Evolutionary conservation across 345 rosid species (phyloP).

Genomic region (Eucalyptus caleyi): DNA sequence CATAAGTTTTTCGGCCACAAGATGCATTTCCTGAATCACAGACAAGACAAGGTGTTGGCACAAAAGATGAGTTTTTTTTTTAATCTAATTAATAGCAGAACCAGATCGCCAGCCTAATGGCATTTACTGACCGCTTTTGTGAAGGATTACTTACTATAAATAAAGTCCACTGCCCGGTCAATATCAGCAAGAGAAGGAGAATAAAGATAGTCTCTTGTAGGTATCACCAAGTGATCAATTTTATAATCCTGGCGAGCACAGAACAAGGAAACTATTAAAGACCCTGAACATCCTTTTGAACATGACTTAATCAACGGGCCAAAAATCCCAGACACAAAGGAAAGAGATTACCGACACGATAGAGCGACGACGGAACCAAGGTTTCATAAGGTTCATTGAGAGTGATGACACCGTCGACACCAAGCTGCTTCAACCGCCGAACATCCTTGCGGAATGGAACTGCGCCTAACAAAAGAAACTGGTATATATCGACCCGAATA

Average conservation of each 20-base stretch:
- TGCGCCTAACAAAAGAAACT: slow-evolving; percentile 70
- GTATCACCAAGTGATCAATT: slow-evolving; percentile 74
- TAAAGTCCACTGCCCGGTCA: slow-evolving; percentile 51
- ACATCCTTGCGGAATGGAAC: slow-evolving; percentile 88
- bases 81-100: not conserved
- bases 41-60: not conserved
- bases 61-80: not conserved
- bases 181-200: slow-evolving; percentile 60
- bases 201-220: slow-evolving; percentile 81
- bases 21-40: slow-evolving; percentile 38
- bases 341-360: slow-evolving; percentile 25
- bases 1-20: slow-evolving; percentile 56
- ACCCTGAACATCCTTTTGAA: not conserved
- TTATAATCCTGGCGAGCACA: slow-evolving; percentile 32
- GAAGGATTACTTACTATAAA: slow-evolving; percentile 37
- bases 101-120: not conserved
- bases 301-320: not conserved
- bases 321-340: not conserved
- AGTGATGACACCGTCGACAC: slow-evolving; percentile 70
- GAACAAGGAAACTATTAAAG: not conserved
- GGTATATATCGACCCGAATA: not conserved
- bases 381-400: slow-evolving; percentile 78
- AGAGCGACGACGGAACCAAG: slow-evolving; percentile 55
- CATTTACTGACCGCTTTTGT: not conserved
- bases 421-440: slow-evolving; percentile 49